Evolutionary conservation across 2,329 filamentous ascomycete species (phyloP).

Genomic region (Nannizziopsis barbatae): DNA sequence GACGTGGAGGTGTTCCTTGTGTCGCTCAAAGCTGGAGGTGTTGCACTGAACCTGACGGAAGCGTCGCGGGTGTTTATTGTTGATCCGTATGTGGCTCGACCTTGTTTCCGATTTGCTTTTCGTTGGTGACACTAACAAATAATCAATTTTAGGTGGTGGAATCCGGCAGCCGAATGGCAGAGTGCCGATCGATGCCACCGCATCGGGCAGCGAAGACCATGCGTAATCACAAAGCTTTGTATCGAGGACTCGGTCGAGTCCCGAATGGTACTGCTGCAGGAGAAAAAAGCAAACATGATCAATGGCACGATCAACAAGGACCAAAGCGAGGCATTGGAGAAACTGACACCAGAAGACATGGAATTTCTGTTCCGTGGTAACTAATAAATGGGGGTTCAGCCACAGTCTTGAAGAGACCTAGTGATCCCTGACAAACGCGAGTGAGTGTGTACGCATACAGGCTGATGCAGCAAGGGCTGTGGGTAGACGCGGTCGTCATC

Average conservation of each 20-base stretch:
- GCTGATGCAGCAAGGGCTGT: background rate
- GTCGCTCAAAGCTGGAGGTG: slow-evolving; percentile 88
- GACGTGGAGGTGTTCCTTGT: slow-evolving; percentile 94
- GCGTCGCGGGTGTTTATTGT: slow-evolving; percentile 92
- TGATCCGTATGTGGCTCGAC: slow-evolving; percentile 60
- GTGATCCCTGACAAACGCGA: no score
- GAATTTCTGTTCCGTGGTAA: slow-evolving; percentile 85
- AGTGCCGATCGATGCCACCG: slow-evolving; percentile 88
- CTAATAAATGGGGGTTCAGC: background rate
- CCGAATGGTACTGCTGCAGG: slow-evolving; percentile 86
- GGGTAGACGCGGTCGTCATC: background rate
- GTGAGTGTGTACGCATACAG: no score
- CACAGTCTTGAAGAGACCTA: no score
- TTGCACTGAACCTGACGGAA: slow-evolving; percentile 89
- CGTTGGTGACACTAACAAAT: background rate
- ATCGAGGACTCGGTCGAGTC: slow-evolving; percentile 97
- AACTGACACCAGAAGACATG: slow-evolving; percentile 80
- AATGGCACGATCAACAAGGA: slow-evolving; percentile 93
- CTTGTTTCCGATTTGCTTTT: background rate
- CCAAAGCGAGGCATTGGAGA: slow-evolving; percentile 72
- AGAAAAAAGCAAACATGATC: slow-evolving; percentile 99
- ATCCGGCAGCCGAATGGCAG: slow-evolving; percentile 99
- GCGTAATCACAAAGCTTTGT: slow-evolving; percentile 84
- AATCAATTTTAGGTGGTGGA: slow-evolving; percentile 67
- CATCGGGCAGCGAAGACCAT: slow-evolving; percentile 88